Percentiles rank a stretch among this genome's conserved stretches.
These are phyloP conservation scores for Rhizopogon salebrosus DNA, from an alignment of 768 basidiomycete genomes.

Conservation along the genomic window DNA sequence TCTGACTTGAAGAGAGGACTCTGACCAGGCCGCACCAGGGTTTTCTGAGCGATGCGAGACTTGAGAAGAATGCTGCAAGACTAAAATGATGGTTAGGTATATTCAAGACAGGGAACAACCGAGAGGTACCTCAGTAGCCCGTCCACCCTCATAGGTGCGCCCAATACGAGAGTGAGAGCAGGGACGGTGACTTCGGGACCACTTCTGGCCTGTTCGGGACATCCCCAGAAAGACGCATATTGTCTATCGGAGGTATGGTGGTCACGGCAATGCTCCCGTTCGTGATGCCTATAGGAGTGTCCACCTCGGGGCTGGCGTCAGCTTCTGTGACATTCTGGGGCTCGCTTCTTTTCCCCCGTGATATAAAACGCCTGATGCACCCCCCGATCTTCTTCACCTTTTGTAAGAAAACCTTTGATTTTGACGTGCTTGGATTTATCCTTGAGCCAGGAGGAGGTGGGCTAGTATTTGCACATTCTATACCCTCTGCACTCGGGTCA, in stretches of 20 bases:
- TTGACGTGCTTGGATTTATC: not conserved
- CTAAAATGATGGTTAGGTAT: conserved; percentile 25
- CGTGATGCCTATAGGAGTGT: conserved; percentile 23
- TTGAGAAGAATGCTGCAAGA: conserved; percentile 26
- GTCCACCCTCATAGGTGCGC: conserved; percentile 7
- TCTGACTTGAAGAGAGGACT: not conserved
- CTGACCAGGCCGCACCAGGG: not conserved
- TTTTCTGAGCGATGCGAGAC: not conserved
- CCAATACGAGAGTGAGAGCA: conserved; percentile 21
- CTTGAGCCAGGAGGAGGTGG: not conserved
- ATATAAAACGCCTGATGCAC: conserved; percentile 23
- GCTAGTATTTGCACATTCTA: not conserved
- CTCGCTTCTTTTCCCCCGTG: conserved; percentile 7
- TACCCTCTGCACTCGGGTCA: not conserved
- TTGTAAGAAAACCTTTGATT: conserved; percentile 16
- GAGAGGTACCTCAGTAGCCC: conserved; percentile 4
- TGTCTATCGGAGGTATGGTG: conserved; percentile 24
- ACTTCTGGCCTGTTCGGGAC: conserved; percentile 1
- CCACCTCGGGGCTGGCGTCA: conserved; percentile 12
- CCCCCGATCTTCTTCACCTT: conserved; percentile 23
- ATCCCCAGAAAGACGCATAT: conserved; percentile 5
- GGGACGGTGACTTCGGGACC: conserved; percentile 9
- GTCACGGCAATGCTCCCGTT: conserved; percentile 26
- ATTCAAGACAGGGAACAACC: conserved; percentile 3
- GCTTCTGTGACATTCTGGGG: conserved; percentile 16